Conservation (phyloP, 2,329 filamentous ascomycete species). For the Cordyceps fumosorosea region DNA sequence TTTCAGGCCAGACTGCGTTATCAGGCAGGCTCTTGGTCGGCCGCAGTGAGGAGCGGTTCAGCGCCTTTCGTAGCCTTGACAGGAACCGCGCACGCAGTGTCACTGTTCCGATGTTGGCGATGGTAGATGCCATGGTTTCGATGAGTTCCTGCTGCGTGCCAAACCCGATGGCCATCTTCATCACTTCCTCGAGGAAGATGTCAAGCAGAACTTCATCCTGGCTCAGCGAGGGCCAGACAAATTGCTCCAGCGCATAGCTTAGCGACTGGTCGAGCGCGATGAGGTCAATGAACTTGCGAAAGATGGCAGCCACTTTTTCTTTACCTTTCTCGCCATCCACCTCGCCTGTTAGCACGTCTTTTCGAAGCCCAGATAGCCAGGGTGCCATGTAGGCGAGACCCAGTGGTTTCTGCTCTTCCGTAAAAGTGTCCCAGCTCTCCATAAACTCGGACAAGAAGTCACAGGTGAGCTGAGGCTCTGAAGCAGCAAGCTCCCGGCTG, state of each 20-base stretch:
- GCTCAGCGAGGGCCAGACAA: conserved; percentile 58
- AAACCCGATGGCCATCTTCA: conserved; percentile 54
- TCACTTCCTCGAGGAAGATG: conserved; percentile 60
- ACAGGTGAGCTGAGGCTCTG: conserved; percentile 60
- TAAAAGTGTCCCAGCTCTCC: conserved; percentile 64
- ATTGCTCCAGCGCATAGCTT: conserved; percentile 55
- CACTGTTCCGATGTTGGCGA: conserved; percentile 57
- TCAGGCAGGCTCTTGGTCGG: conserved; percentile 61
- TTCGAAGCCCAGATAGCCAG: conserved; percentile 58
- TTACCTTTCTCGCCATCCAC: conserved; percentile 58
- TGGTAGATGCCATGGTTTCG: conserved; percentile 55
- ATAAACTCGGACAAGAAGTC: conserved; percentile 71
- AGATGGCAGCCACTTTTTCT: conserved; percentile 57
- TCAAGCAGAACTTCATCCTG: conserved; percentile 60
- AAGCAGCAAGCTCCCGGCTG: conserved; percentile 54
- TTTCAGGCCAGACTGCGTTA: conserved; percentile 63
- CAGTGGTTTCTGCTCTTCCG: conserved; percentile 59
- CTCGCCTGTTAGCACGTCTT: conserved; percentile 52
- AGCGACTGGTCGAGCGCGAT: conserved; percentile 54
- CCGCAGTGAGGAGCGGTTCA: conserved; percentile 60
- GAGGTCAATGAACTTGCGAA: conserved; percentile 61
- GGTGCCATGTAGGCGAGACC: conserved; percentile 65
- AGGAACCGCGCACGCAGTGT: conserved; percentile 60
- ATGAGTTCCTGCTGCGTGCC: conserved; percentile 52
- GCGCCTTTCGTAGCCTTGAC: conserved; percentile 57